phyloP scores from a whole-genome alignment of 805 yeast species.

The Candida montana region DNA sequence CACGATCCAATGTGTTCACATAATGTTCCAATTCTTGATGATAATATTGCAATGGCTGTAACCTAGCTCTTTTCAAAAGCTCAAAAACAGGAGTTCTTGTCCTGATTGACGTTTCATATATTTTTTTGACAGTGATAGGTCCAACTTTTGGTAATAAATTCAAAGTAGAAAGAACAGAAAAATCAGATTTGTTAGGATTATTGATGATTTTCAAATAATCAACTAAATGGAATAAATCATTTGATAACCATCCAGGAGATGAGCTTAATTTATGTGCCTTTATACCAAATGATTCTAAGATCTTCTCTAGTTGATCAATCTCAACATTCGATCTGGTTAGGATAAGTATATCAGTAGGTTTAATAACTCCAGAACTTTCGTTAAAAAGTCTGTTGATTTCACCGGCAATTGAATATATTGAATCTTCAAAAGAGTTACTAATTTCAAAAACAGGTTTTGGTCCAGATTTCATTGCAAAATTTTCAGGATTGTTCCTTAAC shows the following conservation, averaged over 20 bases:
- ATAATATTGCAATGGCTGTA: constrained; percentile 26
- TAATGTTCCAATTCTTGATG: constrained; percentile 18
- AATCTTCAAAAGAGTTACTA: constrained; percentile 31
- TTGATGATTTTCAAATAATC: constrained; percentile 42
- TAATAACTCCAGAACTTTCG: constrained; percentile 37
- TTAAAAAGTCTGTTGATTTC: constrained; percentile 40
- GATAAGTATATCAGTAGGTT: constrained; percentile 46
- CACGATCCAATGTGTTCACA: constrained; percentile 13
- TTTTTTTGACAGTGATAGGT: constrained; percentile 19
- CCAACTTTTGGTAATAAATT: constrained; percentile 21
- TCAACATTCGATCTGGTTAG: constrained; percentile 49
- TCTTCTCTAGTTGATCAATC: constrained; percentile 33
- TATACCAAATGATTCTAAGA: constrained; percentile 38
- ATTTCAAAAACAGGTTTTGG: constrained; percentile 18
- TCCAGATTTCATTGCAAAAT: not conserved
- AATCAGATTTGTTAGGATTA: constrained; percentile 26
- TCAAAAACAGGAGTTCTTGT: constrained; percentile 9
- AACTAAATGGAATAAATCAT: constrained; percentile 37
- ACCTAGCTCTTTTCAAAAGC: constrained; percentile 8
- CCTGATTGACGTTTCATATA: constrained; percentile 10
- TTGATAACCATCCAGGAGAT: constrained; percentile 46
- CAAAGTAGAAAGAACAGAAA: constrained; percentile 25
- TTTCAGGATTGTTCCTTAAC: constrained; percentile 1
- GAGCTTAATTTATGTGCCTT: constrained; percentile 38
- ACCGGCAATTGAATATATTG: constrained; percentile 35